Evolutionary conservation across 1,284 basidiomycete species (phyloP), one percentile per base, ranked within the genome.

Genomic region (Tilletia setariae): DNA sequence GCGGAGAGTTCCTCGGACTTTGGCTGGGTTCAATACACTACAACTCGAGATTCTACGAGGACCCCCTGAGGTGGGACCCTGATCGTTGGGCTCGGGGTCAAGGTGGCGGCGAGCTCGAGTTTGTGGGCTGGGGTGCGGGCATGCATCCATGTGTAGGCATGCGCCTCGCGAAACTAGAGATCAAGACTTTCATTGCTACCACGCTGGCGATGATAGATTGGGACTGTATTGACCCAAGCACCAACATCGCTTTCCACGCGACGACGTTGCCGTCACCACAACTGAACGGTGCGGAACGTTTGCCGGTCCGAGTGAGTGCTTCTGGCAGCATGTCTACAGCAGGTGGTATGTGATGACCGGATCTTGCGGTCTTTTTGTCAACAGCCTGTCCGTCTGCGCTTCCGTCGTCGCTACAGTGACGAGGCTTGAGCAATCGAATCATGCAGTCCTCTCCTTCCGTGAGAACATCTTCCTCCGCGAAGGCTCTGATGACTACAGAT

Each of bases 71-170:
- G 30, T 76, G 70, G 30, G 75, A 76, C n/a, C 75, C 75, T 7
- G 63, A 63, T 6, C 68, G 75, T 25, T 76, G 71, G 51, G 62
- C 44, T 0, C 46, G 71, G 13, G 71, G 72, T 2, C 71, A 76
- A 44, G 75, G 75, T 2, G 67, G 66, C 15, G 67, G 68, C 7
- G 70, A 72, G 9, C 65, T 68, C 15, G 73, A 76, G 23, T 76
- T 76, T n/a, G 65, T 76, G 0, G 71, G 70, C 40, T 76, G 75
- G 75, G 75, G 75, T 40, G 47, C 68, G 43, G 75, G 75, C 2
- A 56, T 71, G 32, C 75, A 76, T 32, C 61, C 74, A 13, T 76
- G 75, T 25, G 40, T 71, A 0, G 30, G 30, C 9, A 61, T 40
- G 30, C 56, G 30, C 8, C 21, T 40, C 16, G 30, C 56, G 0